These are phyloP conservation scores for Asparagopsis taxiformis DNA, from an alignment of 31 red algal species.

Conservation along the genomic window DNA sequence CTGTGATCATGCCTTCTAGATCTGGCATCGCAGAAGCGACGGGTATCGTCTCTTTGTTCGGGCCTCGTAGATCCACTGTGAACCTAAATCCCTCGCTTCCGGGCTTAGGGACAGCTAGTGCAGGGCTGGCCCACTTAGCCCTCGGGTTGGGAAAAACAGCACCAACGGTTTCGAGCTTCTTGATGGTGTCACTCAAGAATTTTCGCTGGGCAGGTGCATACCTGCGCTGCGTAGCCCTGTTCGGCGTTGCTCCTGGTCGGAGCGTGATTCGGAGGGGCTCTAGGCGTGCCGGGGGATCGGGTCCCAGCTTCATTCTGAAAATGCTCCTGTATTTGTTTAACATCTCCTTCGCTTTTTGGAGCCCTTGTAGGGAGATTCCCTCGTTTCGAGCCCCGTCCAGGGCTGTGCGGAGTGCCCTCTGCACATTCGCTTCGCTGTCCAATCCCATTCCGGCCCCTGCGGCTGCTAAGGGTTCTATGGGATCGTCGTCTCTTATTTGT, in stretches of 20 bases:
- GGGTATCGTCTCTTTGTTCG: slow-evolving; percentile 15
- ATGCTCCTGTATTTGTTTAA: not conserved
- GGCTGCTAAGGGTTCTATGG: not conserved
- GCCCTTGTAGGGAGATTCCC: not conserved
- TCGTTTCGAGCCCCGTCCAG: not conserved
- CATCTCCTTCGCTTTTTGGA: not conserved
- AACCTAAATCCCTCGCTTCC: slow-evolving; percentile 14
- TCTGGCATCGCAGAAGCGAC: slow-evolving; percentile 17
- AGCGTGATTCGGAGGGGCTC: not conserved
- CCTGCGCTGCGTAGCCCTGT: not conserved
- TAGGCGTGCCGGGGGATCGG: not conserved
- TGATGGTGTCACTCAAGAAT: not conserved
- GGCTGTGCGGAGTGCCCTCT: not conserved
- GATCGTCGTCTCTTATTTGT: not conserved
- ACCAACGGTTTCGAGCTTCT: slow-evolving; percentile 1
- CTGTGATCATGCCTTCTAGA: slow-evolving; percentile 1
- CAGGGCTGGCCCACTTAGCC: slow-evolving; percentile 17
- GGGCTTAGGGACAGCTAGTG: slow-evolving; percentile 26
- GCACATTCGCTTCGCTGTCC: not conserved
- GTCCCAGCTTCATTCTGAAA: slow-evolving; percentile 17
- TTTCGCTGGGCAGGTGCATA: not conserved
- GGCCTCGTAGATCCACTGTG: slow-evolving; percentile 14
- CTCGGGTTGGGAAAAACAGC: slow-evolving; percentile 8
- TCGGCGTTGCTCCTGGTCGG: not conserved
- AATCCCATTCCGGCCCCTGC: not conserved